Base-by-base conservation (phyloP, 2,329 filamentous ascomycete genomes). In the Aquanectria penicillioides region DNA sequence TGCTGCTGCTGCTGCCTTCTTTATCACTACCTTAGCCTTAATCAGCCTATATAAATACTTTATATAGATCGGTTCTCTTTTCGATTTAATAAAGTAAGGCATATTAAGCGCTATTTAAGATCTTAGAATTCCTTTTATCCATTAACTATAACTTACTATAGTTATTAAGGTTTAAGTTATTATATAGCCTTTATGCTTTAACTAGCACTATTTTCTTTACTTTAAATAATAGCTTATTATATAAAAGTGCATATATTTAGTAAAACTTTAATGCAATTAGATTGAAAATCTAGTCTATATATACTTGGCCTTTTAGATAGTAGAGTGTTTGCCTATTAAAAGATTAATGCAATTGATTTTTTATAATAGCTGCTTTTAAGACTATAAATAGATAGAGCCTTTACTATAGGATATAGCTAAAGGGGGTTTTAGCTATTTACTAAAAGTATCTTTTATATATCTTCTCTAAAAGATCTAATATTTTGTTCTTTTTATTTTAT, bases 221-320 rank as follows among this genome's bases (percentile, higher is more conserved):
- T n/a, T 18, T 50, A 52, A 53, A 31, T 43, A 53, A 23, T 3
- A 53, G 31, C 25, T 58, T 46, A 47, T 41, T 58, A 46, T 58
- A 46, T 50, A 51, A 23, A 17, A 51, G 22, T 23, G 22, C 17
- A 12, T 47, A 33, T 23, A 25, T 17, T 40, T 51, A 41, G 25
- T 51, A 51, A 22, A 26, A 51, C 20, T 51, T 33, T 29, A 28
- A 51, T 9, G 31, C 9, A 12, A 51, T 6, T 18, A 51, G 38
- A 13, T 47, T 17, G 38, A 25, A 40, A 4, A 50, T 28, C 15
- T 43, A 36, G 20, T 28, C 17, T 43, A 50, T 23, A 18, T 23
- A 9, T 43, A 44, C 25, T 44, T 13, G 5, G 44, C 34, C 8
- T 22, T 13, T 43, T n/a, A 17, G 20, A 43, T 18, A 20, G n/a